These are phyloP conservation scores for Tetratostichococcus sp. DNA, from an alignment of 139 green algal species.

Conservation along the genomic window DNA sequence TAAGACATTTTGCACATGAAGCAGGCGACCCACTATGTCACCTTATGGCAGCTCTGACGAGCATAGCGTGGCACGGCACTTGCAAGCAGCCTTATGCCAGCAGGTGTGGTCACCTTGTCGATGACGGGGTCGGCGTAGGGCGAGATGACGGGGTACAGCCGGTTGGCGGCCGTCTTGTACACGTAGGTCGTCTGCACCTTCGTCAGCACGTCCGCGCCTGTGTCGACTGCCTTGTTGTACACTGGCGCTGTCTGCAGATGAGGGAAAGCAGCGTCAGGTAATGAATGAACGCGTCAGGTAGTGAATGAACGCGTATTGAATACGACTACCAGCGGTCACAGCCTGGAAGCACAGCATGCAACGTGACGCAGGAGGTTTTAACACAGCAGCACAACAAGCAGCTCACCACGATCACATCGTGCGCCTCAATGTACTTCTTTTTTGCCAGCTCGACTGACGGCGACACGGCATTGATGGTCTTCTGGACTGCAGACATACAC, in stretches of 20 bases:
- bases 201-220: not conserved
- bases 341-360: no score
- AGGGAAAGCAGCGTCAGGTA: no score
- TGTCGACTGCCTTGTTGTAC: conserved; percentile 5
- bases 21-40: no score
- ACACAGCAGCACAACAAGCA: not conserved
- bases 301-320: no score
- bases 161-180: conserved; percentile 16
- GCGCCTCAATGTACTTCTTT: conserved; percentile 14
- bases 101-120: no score
- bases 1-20: no score
- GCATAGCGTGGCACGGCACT: no score
- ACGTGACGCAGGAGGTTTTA: no score
- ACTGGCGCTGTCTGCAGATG: conserved; percentile 10
- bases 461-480: conserved; percentile 2
- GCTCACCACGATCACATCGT: conserved; percentile 15
- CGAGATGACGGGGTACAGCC: conserved; percentile 20
- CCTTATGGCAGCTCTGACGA: no score
- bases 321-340: no score
- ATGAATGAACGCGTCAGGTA: no score
- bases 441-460: conserved; percentile 15
- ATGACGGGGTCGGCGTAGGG: conserved; percentile 20
- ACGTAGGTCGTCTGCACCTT: conserved; percentile 10
- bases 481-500: conserved; percentile 11
- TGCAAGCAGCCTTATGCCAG: no score